Base-by-base conservation (phyloP, 306 rosid species). In the Macrotyloma uniflorum region DNA sequence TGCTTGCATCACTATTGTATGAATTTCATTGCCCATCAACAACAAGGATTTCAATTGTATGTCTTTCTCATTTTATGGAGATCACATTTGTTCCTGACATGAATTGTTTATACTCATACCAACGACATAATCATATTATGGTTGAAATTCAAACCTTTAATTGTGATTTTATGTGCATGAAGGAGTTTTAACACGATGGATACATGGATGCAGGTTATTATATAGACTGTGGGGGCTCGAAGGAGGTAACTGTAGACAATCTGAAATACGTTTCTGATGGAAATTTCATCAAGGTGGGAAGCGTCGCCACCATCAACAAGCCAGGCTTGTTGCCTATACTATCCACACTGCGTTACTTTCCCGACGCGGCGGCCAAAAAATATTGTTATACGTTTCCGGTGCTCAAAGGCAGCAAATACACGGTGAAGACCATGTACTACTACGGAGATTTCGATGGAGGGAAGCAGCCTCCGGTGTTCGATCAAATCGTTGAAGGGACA, bases 401-500 rank as follows among this genome's bases (percentile, higher is more conserved):
- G 12, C 45, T 68, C 65, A 79, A 81, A 72, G 90, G 88, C 3
- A 85, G 79, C 9, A 89, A 89, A 50, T 94, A 92, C 79, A 80
- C 92, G 0, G 86, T 94, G 33, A 82, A 83, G 76, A 90, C 95
- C 7, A 70, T 89, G 19, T 94, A 83, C 74, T 94, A 89, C 69
- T 94, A 92, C 67, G 98, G 98, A 9, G 83, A 84, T 23, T 90
- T 83, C 73, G 97, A 94, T 58, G 98, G 93, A 26, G 88, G 89
- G 53, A 73, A 82, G 3, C 78, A 73, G 67, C 98, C 98, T 0
- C 97, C 98, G 6, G 93, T 94, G 53, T 94, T 94, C 8, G 95
- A 94, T 49, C 98, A 90, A 82, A 89, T 94, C 16, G 84, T 94
- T 19, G 95, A 88, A 7, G 98, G 98, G 81, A 94, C 97, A 0